phyloP scores from a whole-genome alignment of 805 yeast genomes.

The Yarrowia sp. region DNA sequence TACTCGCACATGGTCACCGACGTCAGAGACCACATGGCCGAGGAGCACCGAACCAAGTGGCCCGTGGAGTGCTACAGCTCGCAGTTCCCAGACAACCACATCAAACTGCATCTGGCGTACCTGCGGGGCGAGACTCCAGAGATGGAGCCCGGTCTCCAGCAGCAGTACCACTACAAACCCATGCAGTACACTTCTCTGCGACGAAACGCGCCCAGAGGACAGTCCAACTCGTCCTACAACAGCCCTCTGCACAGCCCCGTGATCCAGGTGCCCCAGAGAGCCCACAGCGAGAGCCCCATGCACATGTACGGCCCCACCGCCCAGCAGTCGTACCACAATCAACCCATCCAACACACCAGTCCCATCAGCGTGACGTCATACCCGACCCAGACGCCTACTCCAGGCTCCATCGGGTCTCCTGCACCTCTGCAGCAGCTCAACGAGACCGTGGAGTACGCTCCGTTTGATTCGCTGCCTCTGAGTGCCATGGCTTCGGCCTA shows the following conservation, averaged over 20 bases:
- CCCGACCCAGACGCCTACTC: constrained; percentile 35
- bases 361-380: constrained; percentile 11
- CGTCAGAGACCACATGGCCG: constrained; percentile 33
- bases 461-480: constrained; percentile 20
- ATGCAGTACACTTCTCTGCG: constrained; percentile 1
- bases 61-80: constrained; percentile 13
- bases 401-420: constrained; percentile 31
- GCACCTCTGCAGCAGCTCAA: constrained; percentile 36
- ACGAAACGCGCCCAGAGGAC: constrained; percentile 29
- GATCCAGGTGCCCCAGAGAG: constrained; percentile 12
- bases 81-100: not conserved
- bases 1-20: not conserved
- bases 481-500: constrained; percentile 24
- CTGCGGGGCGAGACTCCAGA: constrained; percentile 26
- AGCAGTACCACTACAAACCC: not conserved
- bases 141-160: not conserved
- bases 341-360: constrained; percentile 18
- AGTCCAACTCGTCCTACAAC: constrained; percentile 20
- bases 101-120: constrained; percentile 17
- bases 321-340: constrained; percentile 1
- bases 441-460: constrained; percentile 25
- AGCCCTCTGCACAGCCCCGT: constrained; percentile 23
- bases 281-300: constrained; percentile 31
- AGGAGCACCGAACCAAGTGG: constrained; percentile 24
- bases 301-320: not conserved